Percentiles rank a stretch among this genome's conserved stretches.
Evolutionary conservation across 768 basidiomycete species (phyloP).

Genomic region (Chalciporus sphaerocephalus): DNA sequence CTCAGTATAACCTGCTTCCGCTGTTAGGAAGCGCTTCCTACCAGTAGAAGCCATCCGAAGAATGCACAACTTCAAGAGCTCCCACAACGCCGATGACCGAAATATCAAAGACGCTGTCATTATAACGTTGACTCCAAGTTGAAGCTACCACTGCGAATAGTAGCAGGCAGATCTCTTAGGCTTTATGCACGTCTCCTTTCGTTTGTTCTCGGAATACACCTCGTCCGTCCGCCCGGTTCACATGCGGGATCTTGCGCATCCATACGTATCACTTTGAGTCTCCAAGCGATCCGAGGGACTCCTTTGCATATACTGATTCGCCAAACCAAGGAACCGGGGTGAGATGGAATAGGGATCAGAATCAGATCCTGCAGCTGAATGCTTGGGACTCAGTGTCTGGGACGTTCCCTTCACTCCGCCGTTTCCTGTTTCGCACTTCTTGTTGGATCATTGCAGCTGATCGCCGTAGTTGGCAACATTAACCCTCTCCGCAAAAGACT

Average conservation of each 20-base stretch:
- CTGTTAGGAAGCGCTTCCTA: no score
- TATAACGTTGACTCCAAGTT: no score
- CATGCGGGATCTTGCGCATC: background rate
- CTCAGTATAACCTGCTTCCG: no score
- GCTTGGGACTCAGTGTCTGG: background rate
- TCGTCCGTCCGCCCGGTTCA: no score
- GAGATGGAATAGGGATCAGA: background rate
- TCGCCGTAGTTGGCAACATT: constrained; percentile 11
- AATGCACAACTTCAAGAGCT: no score
- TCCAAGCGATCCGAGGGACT: constrained; percentile 13
- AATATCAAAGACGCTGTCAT: no score
- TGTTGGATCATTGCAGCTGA: constrained; percentile 4
- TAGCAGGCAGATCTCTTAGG: no score
- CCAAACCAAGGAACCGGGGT: background rate
- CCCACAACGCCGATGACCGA: no score
- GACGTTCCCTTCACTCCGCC: background rate
- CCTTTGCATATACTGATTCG: constrained; percentile 11
- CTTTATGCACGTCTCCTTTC: no score
- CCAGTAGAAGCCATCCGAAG: background rate
- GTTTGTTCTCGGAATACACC: no score
- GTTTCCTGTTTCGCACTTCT: constrained; percentile 5
- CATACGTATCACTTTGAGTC: constrained; percentile 1
- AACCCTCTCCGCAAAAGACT: background rate
- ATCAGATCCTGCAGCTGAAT: no score
- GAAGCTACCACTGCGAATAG: no score